Conservation (phyloP, 257 asterid species). For the Solanum etuberosum region DNA sequence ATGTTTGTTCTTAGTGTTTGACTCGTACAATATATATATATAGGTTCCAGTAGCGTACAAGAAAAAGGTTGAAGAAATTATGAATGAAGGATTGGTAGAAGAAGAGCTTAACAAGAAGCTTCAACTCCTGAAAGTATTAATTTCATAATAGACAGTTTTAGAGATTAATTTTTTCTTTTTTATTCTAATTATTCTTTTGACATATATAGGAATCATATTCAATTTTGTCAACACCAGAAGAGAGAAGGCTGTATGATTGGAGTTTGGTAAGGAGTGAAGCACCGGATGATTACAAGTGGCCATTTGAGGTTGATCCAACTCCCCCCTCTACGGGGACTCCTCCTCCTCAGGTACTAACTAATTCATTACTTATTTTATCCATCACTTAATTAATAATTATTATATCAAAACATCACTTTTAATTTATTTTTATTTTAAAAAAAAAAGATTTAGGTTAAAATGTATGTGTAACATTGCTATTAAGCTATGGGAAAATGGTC, state of each 20-base stretch:
- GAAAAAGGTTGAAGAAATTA: slow-evolving; percentile 33
- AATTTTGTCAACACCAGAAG: slow-evolving; percentile 50
- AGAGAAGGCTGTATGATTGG: slow-evolving; percentile 77
- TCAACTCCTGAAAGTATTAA: slow-evolving; percentile 40
- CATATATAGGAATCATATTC: slow-evolving; percentile 37
- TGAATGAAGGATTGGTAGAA: slow-evolving; percentile 29
- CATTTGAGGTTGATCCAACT: slow-evolving; percentile 56
- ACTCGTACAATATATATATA: neutral
- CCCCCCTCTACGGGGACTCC: slow-evolving; percentile 21
- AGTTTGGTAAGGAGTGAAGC: slow-evolving; percentile 52
- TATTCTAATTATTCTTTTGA: too few species aligned
- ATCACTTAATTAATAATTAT: neutral
- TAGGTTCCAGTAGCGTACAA: slow-evolving; percentile 51
- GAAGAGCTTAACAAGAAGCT: slow-evolving; percentile 42
- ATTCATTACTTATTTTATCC: neutral
- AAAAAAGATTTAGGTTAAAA: too few species aligned
- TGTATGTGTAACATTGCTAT: too few species aligned
- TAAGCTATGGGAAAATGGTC: too few species aligned
- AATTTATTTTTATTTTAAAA: fast-evolving
- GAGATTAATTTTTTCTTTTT: neutral
- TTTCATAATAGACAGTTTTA: neutral
- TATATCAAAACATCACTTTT: too few species aligned
- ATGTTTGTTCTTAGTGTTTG: neutral
- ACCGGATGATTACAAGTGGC: slow-evolving; percentile 56
- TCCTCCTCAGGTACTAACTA: slow-evolving; percentile 47